phyloP scores from a whole-genome alignment of 2,329 filamentous ascomycete species.

The Ceratocystis cubensis region DNA sequence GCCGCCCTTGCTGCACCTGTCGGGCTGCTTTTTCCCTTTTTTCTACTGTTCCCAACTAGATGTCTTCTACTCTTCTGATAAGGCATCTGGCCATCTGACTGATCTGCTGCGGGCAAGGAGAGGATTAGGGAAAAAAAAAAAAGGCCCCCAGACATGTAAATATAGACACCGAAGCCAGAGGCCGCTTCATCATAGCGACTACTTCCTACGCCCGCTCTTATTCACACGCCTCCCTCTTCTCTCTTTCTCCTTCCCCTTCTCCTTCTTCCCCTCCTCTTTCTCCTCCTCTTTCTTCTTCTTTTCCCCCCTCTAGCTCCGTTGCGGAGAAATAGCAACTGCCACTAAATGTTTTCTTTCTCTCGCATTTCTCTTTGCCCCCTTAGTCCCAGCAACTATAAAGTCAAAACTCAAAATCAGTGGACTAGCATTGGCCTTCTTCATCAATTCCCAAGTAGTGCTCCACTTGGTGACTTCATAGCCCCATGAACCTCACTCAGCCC shows the following conservation, averaged over 20 bases:
- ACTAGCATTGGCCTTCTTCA: not conserved
- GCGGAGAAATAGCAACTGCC: slow-evolving; percentile 3
- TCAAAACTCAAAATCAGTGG: not conserved
- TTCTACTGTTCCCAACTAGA: not conserved
- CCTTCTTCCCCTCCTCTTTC: not conserved
- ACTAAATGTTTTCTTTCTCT: not conserved
- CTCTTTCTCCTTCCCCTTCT: not conserved
- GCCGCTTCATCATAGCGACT: not conserved
- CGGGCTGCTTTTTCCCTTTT: not conserved
- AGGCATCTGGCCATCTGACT: not conserved
- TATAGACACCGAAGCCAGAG: not conserved
- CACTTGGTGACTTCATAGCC: slow-evolving; percentile 13
- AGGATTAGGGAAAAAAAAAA: not conserved
- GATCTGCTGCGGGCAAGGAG: not conserved
- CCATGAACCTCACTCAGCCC: not conserved
- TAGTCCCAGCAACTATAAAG: not conserved
- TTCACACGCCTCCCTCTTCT: not conserved
- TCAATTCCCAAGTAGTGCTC: not conserved
- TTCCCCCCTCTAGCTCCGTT: not conserved
- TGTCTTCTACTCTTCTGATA: not conserved
- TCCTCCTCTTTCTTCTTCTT: not conserved
- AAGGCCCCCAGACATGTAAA: not conserved
- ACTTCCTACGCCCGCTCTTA: not conserved
- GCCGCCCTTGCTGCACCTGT: not conserved
- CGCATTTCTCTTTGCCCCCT: not conserved